Conservation (phyloP, 805 yeast species). For the Cyberlindnera saturnus region DNA sequence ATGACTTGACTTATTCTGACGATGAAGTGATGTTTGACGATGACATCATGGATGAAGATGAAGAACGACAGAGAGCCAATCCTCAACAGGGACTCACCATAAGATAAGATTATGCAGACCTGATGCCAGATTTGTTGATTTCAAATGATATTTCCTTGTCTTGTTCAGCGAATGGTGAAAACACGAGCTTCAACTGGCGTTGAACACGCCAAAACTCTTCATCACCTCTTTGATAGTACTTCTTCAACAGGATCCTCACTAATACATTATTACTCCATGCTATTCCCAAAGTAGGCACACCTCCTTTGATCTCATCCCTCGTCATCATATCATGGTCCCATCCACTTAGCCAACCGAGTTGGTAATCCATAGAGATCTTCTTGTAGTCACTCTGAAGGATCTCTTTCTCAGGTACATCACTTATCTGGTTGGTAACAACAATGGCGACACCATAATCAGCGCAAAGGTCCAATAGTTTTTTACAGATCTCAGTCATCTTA, state of each 20-base stretch:
- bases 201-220: conserved; percentile 20
- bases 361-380: conserved; percentile 47
- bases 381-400: conserved; percentile 19
- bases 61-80: conserved; percentile 1
- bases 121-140: conserved; percentile 18
- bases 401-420: conserved; percentile 43
- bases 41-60: conserved; percentile 25
- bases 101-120: background rate
- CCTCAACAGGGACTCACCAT: background rate
- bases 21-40: conserved; percentile 26
- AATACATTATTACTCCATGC: conserved; percentile 48
- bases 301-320: conserved; percentile 13
- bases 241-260: conserved; percentile 41
- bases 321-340: conserved; percentile 42
- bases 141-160: conserved; percentile 18
- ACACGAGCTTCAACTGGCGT: conserved; percentile 35
- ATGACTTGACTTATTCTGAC: conserved; percentile 37
- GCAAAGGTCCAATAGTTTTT: conserved; percentile 45
- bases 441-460: conserved; percentile 46
- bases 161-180: conserved; percentile 26
- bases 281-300: conserved; percentile 50
- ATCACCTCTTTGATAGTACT: conserved; percentile 32
- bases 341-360: conserved; percentile 67
- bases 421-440: conserved; percentile 74
- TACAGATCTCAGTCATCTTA: conserved; percentile 38